A percentile compares a stretch with the other conserved stretches of the same genome.
phyloP scores from a whole-genome alignment of 2,329 filamentous ascomycete species.

The Fragosphaeria purpurea region DNA sequence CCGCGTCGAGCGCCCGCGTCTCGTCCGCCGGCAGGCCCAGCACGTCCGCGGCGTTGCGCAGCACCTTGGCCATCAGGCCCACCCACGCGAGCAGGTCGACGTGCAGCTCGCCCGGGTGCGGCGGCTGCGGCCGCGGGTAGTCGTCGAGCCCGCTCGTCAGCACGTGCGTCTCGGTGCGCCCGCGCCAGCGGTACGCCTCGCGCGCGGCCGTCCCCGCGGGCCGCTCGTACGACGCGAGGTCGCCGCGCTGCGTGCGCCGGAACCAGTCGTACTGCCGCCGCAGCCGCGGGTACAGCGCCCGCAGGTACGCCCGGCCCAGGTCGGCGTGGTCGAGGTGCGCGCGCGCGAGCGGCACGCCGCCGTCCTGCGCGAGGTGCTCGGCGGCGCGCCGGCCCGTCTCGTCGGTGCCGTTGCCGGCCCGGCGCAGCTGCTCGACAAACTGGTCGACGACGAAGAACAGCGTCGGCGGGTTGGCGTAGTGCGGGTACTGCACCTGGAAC shows the following conservation, averaged over 20 bases:
- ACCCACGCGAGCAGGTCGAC: slow-evolving; percentile 94
- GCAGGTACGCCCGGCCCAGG: slow-evolving; percentile 60
- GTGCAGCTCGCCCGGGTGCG: slow-evolving; percentile 91
- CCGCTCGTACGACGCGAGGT: slow-evolving; percentile 84
- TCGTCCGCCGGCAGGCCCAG: slow-evolving; percentile 66
- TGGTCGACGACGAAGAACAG: slow-evolving; percentile 80
- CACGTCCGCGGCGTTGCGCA: slow-evolving; percentile 66
- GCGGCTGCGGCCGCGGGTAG: slow-evolving; percentile 87
- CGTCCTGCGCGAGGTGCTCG: slow-evolving; percentile 25
- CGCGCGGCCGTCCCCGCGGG: slow-evolving; percentile 79
- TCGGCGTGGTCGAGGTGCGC: slow-evolving; percentile 59
- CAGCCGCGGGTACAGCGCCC: slow-evolving; percentile 73
- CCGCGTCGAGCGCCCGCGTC: slow-evolving; percentile 57
- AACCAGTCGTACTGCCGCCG: slow-evolving; percentile 93
- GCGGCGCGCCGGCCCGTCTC: slow-evolving; percentile 33
- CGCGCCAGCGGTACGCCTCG: slow-evolving; percentile 92
- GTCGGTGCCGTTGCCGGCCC: slow-evolving; percentile 36
- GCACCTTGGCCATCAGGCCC: slow-evolving; percentile 86
- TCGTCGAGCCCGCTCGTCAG: slow-evolving; percentile 92
- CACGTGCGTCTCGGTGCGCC: slow-evolving; percentile 75
- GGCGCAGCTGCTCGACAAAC: slow-evolving; percentile 69
- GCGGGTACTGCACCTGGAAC: slow-evolving; percentile 92
- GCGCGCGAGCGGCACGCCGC: slow-evolving; percentile 34
- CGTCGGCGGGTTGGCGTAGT: slow-evolving; percentile 95
- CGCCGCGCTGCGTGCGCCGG: slow-evolving; percentile 79